A percentile compares a stretch with the other conserved stretches of the same genome.
Conservation (phyloP, 208 protist species). For the Crithidia bombi region DNA sequence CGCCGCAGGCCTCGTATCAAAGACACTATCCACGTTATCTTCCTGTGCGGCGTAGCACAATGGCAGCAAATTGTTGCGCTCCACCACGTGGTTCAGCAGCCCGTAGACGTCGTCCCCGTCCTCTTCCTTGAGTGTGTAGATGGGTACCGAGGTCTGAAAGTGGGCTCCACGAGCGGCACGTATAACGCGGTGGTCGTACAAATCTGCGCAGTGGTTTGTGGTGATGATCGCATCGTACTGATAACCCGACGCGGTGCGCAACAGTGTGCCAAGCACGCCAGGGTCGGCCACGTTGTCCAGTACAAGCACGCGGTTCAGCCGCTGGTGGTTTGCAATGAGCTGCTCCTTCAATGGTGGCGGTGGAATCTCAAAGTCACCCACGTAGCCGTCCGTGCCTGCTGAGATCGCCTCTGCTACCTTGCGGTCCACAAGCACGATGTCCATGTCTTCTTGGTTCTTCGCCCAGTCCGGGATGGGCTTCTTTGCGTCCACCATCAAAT, state of each 20-base stretch:
- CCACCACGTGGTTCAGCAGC: constrained; percentile 84
- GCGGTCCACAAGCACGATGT: constrained; percentile 69
- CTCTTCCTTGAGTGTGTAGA: constrained; percentile 85
- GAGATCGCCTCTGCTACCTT: constrained; percentile 53
- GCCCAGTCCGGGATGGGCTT: constrained; percentile 69
- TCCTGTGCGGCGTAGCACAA: constrained; percentile 65
- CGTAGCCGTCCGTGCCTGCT: constrained; percentile 85
- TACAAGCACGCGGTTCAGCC: constrained; percentile 82
- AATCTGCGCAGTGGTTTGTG: constrained; percentile 88
- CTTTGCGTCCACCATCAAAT: constrained; percentile 70
- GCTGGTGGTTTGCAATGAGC: constrained; percentile 88
- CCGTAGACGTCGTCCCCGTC: constrained; percentile 90
- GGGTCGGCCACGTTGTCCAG: constrained; percentile 91
- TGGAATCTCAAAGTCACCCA: constrained; percentile 89
- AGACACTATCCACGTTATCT: too few relatives aligned
- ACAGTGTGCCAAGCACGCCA: constrained; percentile 77
- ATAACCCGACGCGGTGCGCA: constrained; percentile 82
- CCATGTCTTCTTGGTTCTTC: constrained; percentile 29
- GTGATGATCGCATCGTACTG: constrained; percentile 89
- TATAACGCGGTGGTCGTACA: constrained; percentile 90
- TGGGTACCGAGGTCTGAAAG: constrained; percentile 82
- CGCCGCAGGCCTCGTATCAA: too few relatives aligned
- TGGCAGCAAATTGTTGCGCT: constrained; percentile 79
- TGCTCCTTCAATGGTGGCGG: constrained; percentile 79
- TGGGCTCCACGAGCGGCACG: constrained; percentile 85